Conservation (phyloP, 1,139 yeast genomes). For the Yamadazyma epiphylla region DNA sequence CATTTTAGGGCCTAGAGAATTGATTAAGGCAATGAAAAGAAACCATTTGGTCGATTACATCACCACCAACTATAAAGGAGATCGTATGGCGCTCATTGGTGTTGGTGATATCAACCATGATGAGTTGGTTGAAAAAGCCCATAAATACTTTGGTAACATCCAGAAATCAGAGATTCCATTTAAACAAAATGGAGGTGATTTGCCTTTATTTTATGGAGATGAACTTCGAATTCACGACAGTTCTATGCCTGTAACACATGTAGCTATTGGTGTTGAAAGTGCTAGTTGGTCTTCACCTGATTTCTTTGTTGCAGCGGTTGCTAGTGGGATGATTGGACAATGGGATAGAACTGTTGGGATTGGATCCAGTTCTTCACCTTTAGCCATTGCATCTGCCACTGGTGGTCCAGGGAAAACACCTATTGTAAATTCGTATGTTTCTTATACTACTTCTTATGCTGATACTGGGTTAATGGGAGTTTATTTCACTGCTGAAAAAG, state of each 20-base stretch:
- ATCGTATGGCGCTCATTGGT: conserved; percentile 95
- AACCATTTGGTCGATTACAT: conserved; percentile 78
- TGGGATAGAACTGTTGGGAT: conserved; percentile 94
- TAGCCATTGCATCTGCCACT: conserved; percentile 73
- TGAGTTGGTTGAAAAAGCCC: conserved; percentile 71
- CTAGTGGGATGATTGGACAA: conserved; percentile 94
- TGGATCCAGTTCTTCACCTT: conserved; percentile 67
- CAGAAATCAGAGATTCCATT: conserved; percentile 60
- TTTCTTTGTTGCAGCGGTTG: conserved; percentile 90
- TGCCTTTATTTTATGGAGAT: conserved; percentile 81
- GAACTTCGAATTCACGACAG: conserved; percentile 83
- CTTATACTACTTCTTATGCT: conserved; percentile 94
- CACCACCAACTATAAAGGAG: conserved; percentile 85
- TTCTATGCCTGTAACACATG: conserved; percentile 82
- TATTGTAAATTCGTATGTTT: conserved; percentile 90
- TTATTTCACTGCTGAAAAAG: conserved; percentile 79
- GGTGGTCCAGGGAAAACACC: conserved; percentile 50
- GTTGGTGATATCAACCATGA: conserved; percentile 93
- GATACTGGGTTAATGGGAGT: conserved; percentile 98
- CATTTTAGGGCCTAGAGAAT: conserved; percentile 91
- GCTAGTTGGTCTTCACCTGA: conserved; percentile 97
- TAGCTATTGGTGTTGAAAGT: conserved; percentile 96
- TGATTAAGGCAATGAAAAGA: conserved; percentile 76
- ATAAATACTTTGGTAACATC: conserved; percentile 72
- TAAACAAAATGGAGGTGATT: conserved; percentile 72